phyloP scores from a whole-genome alignment of 2,329 filamentous ascomycete genomes.

The Bipolaris zeicola region DNA sequence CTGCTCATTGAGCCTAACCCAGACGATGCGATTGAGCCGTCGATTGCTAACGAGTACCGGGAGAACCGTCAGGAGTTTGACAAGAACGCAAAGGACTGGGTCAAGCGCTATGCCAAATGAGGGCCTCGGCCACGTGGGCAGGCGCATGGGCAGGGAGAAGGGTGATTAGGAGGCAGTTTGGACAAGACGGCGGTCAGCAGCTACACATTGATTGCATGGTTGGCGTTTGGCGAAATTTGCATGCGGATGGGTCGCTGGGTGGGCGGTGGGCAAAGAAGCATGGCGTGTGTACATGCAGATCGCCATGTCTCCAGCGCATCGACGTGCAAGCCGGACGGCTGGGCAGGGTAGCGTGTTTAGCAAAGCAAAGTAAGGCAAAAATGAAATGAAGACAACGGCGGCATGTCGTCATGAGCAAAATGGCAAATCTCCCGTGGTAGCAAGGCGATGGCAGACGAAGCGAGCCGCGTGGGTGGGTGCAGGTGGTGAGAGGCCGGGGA shows the following conservation, averaged over 20 bases:
- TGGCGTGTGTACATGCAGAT: slow-evolving; percentile 16
- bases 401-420: slow-evolving; percentile 29
- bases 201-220: slow-evolving; percentile 33
- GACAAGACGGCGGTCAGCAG: slow-evolving; percentile 8
- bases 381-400: slow-evolving; percentile 20
- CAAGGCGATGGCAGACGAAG: slow-evolving; percentile 9
- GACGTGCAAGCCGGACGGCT: slow-evolving; percentile 8
- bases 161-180: background rate
- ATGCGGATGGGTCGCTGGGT: slow-evolving; percentile 16
- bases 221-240: slow-evolving; percentile 43
- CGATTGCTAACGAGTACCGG: slow-evolving; percentile 84
- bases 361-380: background rate
- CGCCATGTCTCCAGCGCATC: slow-evolving; percentile 7
- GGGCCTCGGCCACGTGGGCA: slow-evolving; percentile 2
- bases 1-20: slow-evolving; percentile 82
- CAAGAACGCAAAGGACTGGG: slow-evolving; percentile 75
- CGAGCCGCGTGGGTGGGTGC: slow-evolving; percentile 13
- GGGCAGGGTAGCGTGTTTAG: slow-evolving; percentile 16
- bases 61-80: slow-evolving; percentile 71
- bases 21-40: slow-evolving; percentile 85
- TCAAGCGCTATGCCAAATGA: slow-evolving; percentile 70
- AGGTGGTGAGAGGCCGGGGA: slow-evolving; percentile 11
- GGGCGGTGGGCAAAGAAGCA: slow-evolving; percentile 18
- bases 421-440: slow-evolving; percentile 17
- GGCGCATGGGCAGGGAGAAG: slow-evolving; percentile 7